Conservation (phyloP, 148 eudicot species). For the Oxyria digyna region DNA sequence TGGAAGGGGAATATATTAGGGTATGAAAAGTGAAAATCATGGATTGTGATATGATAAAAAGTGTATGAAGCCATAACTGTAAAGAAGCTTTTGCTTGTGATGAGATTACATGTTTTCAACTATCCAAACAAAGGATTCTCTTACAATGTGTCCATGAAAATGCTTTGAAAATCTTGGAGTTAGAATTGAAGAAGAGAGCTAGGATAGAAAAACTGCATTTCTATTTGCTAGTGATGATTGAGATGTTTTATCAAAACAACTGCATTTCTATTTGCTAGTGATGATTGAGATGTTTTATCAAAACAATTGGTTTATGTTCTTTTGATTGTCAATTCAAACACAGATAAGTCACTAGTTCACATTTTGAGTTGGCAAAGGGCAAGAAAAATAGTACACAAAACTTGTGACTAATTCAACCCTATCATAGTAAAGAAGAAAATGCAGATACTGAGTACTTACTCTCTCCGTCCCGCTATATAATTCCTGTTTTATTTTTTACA, state of each 20-base stretch:
- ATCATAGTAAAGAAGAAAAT: background rate
- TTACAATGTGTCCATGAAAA: background rate
- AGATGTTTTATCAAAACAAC: background rate
- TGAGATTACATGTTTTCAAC: background rate
- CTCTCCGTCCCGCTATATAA: too few species aligned
- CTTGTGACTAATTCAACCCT: background rate
- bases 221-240: background rate
- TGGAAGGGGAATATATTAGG: background rate
- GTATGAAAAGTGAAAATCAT: background rate
- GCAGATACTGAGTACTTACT: too few species aligned
- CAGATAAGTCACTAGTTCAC: background rate
- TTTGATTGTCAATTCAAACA: background rate
- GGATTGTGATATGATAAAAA: background rate
- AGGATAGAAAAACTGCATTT: too few species aligned
- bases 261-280: background rate
- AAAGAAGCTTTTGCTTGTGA: conserved; percentile 6
- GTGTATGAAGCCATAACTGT: background rate
- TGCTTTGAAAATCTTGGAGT: too few species aligned
- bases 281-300: background rate
- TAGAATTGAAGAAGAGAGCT: too few species aligned
- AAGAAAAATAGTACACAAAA: background rate
- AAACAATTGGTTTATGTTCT: background rate
- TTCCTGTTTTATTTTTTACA: too few species aligned
- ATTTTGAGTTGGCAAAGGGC: background rate
- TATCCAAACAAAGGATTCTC: background rate